Percentiles rank a stretch among this genome's conserved stretches.
These are phyloP conservation scores for Lactarius vividus DNA, from an alignment of 768 basidiomycete genomes.

Conservation along the genomic window DNA sequence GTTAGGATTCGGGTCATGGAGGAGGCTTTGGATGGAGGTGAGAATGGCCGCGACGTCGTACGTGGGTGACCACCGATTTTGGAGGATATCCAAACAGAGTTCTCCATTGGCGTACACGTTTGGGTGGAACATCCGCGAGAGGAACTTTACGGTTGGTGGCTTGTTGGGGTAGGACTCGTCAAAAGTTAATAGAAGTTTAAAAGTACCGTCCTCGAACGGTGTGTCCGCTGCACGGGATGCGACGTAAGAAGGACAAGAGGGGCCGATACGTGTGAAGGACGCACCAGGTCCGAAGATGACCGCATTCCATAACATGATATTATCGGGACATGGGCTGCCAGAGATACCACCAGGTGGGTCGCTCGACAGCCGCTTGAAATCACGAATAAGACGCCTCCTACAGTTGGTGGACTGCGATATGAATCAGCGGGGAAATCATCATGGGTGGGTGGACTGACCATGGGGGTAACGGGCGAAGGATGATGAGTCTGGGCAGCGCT, in stretches of 20 bases:
- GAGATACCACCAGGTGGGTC: slow-evolving; percentile 97
- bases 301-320: slow-evolving; percentile 99
- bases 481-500: slow-evolving; percentile 10
- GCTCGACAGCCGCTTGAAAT: slow-evolving; percentile 92
- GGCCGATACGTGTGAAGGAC: slow-evolving; percentile 31
- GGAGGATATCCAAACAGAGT: slow-evolving; percentile 96
- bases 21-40: slow-evolving; percentile 90
- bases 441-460: slow-evolving; percentile 17
- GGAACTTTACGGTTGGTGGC: slow-evolving; percentile 95
- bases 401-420: slow-evolving; percentile 83
- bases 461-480: slow-evolving; percentile 22
- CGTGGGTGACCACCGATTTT: slow-evolving; percentile 98
- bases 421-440: not conserved
- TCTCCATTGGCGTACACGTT: slow-evolving; percentile 99
- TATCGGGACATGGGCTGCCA: slow-evolving; percentile 95
- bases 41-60: slow-evolving; percentile 99
- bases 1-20: slow-evolving; percentile 98
- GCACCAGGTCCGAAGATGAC: slow-evolving; percentile 98
- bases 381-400: slow-evolving; percentile 92
- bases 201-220: slow-evolving; percentile 98
- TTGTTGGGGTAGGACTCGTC: slow-evolving; percentile 99
- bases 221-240: slow-evolving; percentile 70
- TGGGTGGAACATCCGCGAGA: slow-evolving; percentile 98
- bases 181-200: slow-evolving; percentile 92
- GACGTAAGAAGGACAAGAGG: not conserved